Conservation (phyloP, 2,329 filamentous ascomycete genomes). For the Thielaviopsis musarum region DNA sequence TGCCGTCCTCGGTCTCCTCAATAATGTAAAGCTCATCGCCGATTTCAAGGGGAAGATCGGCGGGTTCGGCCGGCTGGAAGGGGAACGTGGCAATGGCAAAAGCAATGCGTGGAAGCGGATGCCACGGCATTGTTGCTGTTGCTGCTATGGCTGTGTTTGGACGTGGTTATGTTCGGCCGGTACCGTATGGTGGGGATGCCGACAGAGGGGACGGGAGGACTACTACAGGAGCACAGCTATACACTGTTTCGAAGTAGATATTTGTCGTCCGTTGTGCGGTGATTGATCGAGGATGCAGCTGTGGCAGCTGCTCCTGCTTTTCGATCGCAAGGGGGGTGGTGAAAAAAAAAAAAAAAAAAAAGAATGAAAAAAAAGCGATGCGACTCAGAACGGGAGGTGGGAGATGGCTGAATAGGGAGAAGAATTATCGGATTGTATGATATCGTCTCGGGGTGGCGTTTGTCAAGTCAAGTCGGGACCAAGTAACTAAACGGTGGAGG, state of each 20-base stretch:
- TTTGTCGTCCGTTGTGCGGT: neutral
- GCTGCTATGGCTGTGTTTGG: neutral
- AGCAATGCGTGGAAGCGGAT: conserved; percentile 87
- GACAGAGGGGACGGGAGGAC: neutral
- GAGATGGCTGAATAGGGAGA: neutral
- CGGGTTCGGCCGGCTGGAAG: conserved; percentile 69
- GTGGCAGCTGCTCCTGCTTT: neutral
- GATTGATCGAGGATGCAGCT: neutral
- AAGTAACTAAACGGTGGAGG: neutral
- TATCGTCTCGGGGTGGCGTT: neutral
- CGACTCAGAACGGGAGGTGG: neutral
- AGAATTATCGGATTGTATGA: neutral
- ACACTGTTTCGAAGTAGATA: neutral
- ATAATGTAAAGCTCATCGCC: conserved; percentile 98
- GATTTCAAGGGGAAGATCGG: conserved; percentile 90
- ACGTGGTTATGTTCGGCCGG: neutral
- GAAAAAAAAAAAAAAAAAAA: neutral
- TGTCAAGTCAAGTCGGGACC: neutral
- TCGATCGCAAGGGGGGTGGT: neutral
- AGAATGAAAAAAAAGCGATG: neutral
- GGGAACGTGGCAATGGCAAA: conserved; percentile 95
- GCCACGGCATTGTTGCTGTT: conserved; percentile 65
- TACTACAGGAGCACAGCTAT: neutral
- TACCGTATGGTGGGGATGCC: neutral
- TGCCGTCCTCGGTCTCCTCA: conserved; percentile 79